Evolutionary conservation across 768 basidiomycete species (phyloP).

Genomic region (Xerocomus brunneocitrinus): DNA sequence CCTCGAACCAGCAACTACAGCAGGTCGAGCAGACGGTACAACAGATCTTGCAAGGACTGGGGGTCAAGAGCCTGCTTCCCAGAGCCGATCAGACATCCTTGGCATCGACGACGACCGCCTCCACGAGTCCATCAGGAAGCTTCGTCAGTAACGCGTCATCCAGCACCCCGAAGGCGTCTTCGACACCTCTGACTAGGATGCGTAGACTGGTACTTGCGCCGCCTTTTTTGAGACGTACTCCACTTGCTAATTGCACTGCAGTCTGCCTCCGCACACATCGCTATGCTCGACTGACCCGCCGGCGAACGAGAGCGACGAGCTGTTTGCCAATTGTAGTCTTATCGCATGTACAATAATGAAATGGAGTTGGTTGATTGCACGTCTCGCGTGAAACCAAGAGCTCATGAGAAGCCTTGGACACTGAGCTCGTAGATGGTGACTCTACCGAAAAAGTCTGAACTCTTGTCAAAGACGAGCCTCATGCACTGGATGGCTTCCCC

Average conservation of each 20-base stretch:
- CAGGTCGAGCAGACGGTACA: neutral
- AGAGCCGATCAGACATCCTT: slow-evolving; percentile 5
- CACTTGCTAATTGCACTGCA: neutral
- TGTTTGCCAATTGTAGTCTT: neutral
- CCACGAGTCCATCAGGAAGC: neutral
- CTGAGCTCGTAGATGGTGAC: slow-evolving; percentile 67
- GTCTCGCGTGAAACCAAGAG: slow-evolving; percentile 7
- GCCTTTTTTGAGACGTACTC: neutral
- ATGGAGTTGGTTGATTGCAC: slow-evolving; percentile 28
- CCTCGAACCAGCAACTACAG: neutral
- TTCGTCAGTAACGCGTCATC: neutral
- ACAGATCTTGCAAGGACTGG: neutral
- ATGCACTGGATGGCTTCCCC: slow-evolving; percentile 38
- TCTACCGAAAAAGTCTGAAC: slow-evolving; percentile 84
- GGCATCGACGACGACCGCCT: neutral
- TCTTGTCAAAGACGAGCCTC: slow-evolving; percentile 71
- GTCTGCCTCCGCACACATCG: neutral
- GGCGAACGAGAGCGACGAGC: neutral
- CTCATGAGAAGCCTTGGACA: slow-evolving; percentile 24
- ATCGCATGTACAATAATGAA: slow-evolving; percentile 16
- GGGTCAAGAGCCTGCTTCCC: neutral
- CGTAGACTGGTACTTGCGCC: slow-evolving; percentile 11
- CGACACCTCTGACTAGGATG: neutral
- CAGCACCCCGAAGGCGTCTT: slow-evolving; percentile 1
- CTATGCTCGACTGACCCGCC: neutral